Conservation (phyloP, 805 yeast species). For the Komagataella pseudopastoris region DNA sequence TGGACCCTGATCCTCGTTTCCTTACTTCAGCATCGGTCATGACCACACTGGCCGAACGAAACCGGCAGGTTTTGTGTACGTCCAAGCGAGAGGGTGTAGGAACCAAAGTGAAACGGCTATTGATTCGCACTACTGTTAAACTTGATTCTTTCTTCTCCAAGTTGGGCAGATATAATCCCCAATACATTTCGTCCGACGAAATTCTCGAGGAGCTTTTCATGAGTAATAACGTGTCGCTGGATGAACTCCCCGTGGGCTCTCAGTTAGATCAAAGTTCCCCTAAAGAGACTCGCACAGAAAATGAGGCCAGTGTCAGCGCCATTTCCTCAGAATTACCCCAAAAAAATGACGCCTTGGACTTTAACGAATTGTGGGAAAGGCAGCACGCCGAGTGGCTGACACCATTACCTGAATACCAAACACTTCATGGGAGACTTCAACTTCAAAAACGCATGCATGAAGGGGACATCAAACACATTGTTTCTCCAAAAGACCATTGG, state of each 20-base stretch:
- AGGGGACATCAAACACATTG: constrained; percentile 14
- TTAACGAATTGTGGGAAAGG: constrained; percentile 35
- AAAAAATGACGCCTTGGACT: constrained; percentile 34
- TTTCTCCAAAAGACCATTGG: constrained; percentile 35
- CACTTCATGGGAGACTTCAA: constrained; percentile 12
- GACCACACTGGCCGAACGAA: neutral
- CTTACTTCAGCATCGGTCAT: neutral
- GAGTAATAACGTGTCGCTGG: neutral
- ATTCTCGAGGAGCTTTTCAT: neutral
- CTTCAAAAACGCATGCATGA: constrained; percentile 9
- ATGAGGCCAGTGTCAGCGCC: neutral
- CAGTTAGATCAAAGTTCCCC: neutral
- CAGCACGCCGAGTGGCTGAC: constrained; percentile 58
- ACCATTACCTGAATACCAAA: constrained; percentile 14
- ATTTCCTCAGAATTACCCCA: constrained; percentile 14
- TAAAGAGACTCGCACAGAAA: neutral
- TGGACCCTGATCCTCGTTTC: neutral
- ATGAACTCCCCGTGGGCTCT: neutral
- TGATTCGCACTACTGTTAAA: neutral
- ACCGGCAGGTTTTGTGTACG: neutral
- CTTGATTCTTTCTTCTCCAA: neutral
- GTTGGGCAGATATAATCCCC: neutral
- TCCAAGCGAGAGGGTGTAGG: neutral
- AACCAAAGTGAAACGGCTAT: neutral
- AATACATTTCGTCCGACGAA: neutral